These are phyloP conservation scores for Trichothecium roseum DNA, from an alignment of 2,329 filamentous ascomycete species.

Conservation along the genomic window DNA sequence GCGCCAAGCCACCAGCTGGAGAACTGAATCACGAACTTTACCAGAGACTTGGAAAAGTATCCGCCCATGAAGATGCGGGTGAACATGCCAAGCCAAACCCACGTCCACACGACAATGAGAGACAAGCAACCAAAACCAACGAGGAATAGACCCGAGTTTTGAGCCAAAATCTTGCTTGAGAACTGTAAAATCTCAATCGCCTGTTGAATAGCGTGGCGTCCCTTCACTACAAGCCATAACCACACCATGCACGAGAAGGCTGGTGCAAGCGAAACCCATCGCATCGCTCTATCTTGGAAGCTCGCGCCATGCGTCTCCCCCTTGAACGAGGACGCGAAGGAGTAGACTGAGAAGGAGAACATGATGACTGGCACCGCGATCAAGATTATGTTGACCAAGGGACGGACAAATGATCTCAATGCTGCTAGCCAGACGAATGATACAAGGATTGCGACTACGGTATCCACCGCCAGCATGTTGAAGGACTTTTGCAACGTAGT, in stretches of 20 bases:
- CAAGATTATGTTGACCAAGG: conserved; percentile 71
- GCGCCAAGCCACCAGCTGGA: conserved; percentile 93
- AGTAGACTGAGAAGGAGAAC: conserved; percentile 83
- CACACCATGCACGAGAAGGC: conserved; percentile 64
- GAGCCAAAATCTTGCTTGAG: conserved; percentile 73
- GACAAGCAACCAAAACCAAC: conserved; percentile 73
- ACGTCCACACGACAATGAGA: conserved; percentile 78
- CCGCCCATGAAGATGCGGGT: conserved; percentile 91
- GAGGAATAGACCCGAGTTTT: conserved; percentile 71
- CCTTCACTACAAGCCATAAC: conserved; percentile 74
- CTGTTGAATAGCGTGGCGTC: conserved; percentile 69
- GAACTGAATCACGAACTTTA: conserved; percentile 67
- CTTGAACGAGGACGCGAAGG: conserved; percentile 81
- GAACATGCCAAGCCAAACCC: conserved; percentile 96
- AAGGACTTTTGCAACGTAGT: conserved; percentile 79
- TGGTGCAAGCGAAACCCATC: conserved; percentile 74
- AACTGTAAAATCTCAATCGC: conserved; percentile 89
- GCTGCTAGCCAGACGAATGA: conserved; percentile 85
- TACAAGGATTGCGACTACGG: conserved; percentile 77
- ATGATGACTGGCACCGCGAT: conserved; percentile 79
- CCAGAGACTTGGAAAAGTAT: conserved; percentile 55
- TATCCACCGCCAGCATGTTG: conserved; percentile 83
- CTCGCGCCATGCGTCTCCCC: conserved; percentile 63
- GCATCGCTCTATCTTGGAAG: conserved; percentile 82
- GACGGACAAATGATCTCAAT: conserved; percentile 75